Conservation (phyloP, 139 green algal genomes). For the Micractinium sp. region DNA sequence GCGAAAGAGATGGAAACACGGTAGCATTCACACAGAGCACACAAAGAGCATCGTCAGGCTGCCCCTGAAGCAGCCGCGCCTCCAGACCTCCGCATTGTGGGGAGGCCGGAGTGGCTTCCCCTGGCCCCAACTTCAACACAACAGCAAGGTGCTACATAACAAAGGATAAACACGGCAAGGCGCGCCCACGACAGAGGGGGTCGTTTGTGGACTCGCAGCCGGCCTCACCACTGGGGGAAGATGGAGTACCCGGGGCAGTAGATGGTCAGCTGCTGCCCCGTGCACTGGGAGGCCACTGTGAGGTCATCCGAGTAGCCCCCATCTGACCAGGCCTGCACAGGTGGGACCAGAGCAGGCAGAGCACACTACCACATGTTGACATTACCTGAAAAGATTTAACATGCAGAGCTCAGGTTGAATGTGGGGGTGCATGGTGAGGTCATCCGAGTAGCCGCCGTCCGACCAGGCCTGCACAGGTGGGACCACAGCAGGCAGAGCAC, state of each 20-base stretch:
- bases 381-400: too few relatives aligned
- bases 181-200: too few relatives aligned
- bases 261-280: constrained; percentile 61
- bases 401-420: too few relatives aligned
- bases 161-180: background rate
- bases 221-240: constrained; percentile 77
- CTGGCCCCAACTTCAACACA: too few relatives aligned
- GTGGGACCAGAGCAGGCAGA: background rate
- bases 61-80: too few relatives aligned
- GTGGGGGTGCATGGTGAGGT: constrained; percentile 67
- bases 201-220: too few relatives aligned
- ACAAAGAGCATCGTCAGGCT: too few relatives aligned
- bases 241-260: constrained; percentile 70
- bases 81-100: too few relatives aligned
- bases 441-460: constrained; percentile 60
- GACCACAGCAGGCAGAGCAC: background rate
- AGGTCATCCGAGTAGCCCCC: constrained; percentile 79
- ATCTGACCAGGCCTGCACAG: constrained; percentile 11
- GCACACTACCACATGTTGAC: too few relatives aligned
- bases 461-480: constrained; percentile 2
- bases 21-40: too few relatives aligned
- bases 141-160: background rate
- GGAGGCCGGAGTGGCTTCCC: too few relatives aligned
- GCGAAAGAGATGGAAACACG: too few relatives aligned
- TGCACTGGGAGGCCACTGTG: constrained; percentile 75